A percentile compares a stretch with the other conserved stretches of the same genome.
Conservation (phyloP, 192 early-diverging fungal genomes). For the Coemansia umbellata region DNA sequence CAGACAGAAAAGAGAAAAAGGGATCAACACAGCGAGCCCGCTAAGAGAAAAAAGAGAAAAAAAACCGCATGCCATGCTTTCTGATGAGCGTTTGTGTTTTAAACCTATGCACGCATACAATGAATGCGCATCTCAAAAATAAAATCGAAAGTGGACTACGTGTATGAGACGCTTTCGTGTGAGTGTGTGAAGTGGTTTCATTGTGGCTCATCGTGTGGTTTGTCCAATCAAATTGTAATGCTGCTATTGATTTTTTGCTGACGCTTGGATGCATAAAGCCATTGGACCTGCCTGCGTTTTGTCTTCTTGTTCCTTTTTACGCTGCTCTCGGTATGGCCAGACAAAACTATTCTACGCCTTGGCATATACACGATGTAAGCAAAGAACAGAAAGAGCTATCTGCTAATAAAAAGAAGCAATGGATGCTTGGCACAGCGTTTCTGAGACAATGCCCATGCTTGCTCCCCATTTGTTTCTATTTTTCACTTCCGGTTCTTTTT, state of each 20-base stretch:
- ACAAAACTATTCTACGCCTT: too few species aligned
- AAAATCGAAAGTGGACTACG: neutral
- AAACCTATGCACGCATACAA: neutral
- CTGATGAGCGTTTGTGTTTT: neutral
- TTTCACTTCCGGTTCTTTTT: too few species aligned
- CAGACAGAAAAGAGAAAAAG: neutral
- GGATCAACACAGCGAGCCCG: neutral
- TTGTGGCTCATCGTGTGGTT: slow-evolving; percentile 2
- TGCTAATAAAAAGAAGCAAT: too few species aligned
- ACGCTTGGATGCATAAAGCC: too few species aligned
- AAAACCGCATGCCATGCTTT: neutral
- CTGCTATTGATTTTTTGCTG: neutral
- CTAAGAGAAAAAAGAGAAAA: neutral
- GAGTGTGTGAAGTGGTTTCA: neutral
- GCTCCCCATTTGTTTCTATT: too few species aligned
- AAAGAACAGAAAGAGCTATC: too few species aligned
- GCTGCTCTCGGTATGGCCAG: too few species aligned
- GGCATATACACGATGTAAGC: too few species aligned
- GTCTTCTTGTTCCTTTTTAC: too few species aligned
- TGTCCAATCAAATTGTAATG: neutral
- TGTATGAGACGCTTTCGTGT: neutral
- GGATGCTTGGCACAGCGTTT: too few species aligned
- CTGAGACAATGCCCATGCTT: too few species aligned
- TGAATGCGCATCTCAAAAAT: neutral
- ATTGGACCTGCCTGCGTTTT: too few species aligned